Evolutionary conservation across 306 rosid genomes (phyloP).

Genomic region (Alnus rubra): DNA sequence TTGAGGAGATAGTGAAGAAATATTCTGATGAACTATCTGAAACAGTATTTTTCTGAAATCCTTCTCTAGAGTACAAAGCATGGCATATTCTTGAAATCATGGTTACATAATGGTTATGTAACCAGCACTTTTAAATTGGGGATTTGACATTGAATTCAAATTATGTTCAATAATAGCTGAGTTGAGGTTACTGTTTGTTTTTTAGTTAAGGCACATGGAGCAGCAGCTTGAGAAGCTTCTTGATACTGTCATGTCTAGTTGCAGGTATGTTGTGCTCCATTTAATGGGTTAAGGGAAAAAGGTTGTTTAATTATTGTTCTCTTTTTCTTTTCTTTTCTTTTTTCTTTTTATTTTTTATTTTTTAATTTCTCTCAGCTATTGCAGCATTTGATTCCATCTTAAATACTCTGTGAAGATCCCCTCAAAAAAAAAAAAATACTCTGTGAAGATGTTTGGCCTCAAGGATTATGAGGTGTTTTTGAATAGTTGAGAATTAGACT

Average conservation of each 20-base stretch:
- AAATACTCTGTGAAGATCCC: background rate
- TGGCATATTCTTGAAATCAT: conserved; percentile 8
- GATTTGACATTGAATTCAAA: background rate
- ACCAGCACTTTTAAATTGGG: conserved; percentile 8
- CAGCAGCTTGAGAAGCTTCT: conserved; percentile 73
- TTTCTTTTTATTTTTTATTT: too few relatives aligned
- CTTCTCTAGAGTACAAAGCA: conserved; percentile 4
- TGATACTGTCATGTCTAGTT: conserved; percentile 50
- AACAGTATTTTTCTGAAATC: conserved; percentile 53
- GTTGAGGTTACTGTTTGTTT: conserved; percentile 24
- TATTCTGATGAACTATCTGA: conserved; percentile 54
- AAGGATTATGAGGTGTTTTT: background rate
- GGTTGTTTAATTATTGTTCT: background rate
- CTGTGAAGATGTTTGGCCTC: background rate
- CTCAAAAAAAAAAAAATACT: too few relatives aligned
- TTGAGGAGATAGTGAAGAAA: conserved; percentile 50
- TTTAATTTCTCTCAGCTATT: background rate
- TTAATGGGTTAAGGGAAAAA: background rate
- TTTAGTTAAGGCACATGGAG: conserved; percentile 79
- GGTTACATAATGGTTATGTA: background rate
- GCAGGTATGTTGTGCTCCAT: conserved; percentile 54
- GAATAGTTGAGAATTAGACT: background rate
- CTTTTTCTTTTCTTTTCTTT: background rate
- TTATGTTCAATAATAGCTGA: conserved; percentile 6
- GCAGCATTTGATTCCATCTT: background rate